phyloP scores from a whole-genome alignment of 805 yeast genomes.

The Dipodascopsis tothii region DNA sequence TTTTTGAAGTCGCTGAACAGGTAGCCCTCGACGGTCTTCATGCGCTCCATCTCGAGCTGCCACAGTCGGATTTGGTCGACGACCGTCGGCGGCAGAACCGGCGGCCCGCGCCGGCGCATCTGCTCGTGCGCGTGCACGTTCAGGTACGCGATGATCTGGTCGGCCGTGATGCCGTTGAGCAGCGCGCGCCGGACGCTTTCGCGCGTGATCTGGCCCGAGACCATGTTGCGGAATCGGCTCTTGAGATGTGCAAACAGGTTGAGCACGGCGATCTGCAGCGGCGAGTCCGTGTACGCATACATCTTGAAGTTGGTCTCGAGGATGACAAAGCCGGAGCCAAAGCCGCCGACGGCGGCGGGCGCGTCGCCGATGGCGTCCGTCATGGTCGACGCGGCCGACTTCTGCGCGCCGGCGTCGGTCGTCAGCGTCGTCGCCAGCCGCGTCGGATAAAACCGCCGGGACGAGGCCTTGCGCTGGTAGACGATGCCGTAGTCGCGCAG shows the following conservation, averaged over 20 bases:
- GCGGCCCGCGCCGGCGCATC: slow-evolving; percentile 58
- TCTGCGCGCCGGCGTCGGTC: slow-evolving; percentile 65
- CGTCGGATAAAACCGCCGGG: slow-evolving; percentile 77
- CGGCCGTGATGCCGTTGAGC: slow-evolving; percentile 84
- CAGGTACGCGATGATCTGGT: slow-evolving; percentile 81
- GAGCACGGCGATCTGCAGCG: slow-evolving; percentile 86
- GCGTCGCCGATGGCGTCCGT: slow-evolving; percentile 47
- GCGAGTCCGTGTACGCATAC: slow-evolving; percentile 52
- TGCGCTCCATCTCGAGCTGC: slow-evolving; percentile 93
- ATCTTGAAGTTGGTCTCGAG: slow-evolving; percentile 90
- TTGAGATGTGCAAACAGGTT: slow-evolving; percentile 80
- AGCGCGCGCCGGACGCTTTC: slow-evolving; percentile 84
- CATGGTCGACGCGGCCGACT: slow-evolving; percentile 69
- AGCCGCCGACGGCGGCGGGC: slow-evolving; percentile 15
- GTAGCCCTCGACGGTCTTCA: slow-evolving; percentile 78
- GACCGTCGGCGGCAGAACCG: slow-evolving; percentile 87
- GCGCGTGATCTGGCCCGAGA: slow-evolving; percentile 85
- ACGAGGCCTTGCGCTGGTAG: slow-evolving; percentile 53
- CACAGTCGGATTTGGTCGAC: slow-evolving; percentile 91
- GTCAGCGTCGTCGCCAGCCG: slow-evolving; percentile 83
- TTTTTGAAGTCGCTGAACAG: slow-evolving; percentile 77
- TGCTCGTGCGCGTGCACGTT: slow-evolving; percentile 92
- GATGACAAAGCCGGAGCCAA: slow-evolving; percentile 58
- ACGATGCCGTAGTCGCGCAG: slow-evolving; percentile 86
- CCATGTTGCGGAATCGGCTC: slow-evolving; percentile 83